Conservation (phyloP, 208 protist genomes). For the Cochliopodium minus region DNA sequence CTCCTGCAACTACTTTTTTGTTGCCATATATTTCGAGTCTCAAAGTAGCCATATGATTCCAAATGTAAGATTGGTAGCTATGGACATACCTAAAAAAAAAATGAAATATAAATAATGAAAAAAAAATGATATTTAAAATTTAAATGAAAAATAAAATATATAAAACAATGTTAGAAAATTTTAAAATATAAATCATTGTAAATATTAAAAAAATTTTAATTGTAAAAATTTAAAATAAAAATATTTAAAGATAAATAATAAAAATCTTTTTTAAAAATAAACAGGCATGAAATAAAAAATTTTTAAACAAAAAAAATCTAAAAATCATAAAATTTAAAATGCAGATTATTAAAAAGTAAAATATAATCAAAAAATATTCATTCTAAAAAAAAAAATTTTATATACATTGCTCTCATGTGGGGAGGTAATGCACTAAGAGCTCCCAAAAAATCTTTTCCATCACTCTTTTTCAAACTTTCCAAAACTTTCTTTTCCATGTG, state of each 20-base stretch:
- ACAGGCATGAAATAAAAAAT: not conserved
- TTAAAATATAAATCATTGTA: slow-evolving; percentile 2
- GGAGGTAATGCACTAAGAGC: not conserved
- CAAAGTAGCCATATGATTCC: too few species aligned
- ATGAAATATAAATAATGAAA: too few species aligned
- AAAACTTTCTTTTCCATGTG: too few species aligned
- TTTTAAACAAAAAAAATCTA: not conserved
- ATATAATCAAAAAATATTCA: slow-evolving; percentile 1
- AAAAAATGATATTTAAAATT: too few species aligned
- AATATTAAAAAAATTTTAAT: not conserved
- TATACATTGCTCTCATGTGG: not conserved
- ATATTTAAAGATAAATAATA: slow-evolving; percentile 1
- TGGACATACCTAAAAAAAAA: too few species aligned
- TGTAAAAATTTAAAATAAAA: slow-evolving; percentile 3
- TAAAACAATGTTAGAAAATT: not conserved
- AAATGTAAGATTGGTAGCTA: too few species aligned
- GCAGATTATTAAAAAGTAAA: slow-evolving; percentile 1
- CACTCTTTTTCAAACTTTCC: too few species aligned
- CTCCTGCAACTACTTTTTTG: too few species aligned
- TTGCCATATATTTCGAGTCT: too few species aligned
- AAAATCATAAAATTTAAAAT: slow-evolving; percentile 3
- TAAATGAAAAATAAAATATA: slow-evolving; percentile 5
- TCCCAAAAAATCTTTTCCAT: too few species aligned
- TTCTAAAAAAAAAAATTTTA: slow-evolving; percentile 1
- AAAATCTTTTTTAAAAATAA: slow-evolving; percentile 5